Evolutionary conservation across 352 stramenopile species (phyloP), one percentile per base, ranked within the genome.

Genomic region (Globisporangium camurandrum): DNA sequence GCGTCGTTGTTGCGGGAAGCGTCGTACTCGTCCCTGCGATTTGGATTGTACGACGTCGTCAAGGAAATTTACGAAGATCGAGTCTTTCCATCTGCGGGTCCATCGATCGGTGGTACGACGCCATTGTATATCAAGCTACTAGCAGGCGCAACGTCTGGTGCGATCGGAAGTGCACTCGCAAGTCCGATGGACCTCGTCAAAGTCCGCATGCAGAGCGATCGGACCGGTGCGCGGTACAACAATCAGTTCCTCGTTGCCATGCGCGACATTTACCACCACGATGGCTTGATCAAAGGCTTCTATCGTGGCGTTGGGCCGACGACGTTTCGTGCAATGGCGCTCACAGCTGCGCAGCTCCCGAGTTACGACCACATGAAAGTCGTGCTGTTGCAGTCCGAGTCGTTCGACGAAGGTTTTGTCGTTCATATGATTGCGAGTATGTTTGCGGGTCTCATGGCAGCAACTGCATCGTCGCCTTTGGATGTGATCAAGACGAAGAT

Each of bases 401-500:
- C 61, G 36, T 57, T 80, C 4, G 56, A 84, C n/a, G 82, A 89
- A 59, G 72, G 67, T 8, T 56, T 86, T 12, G 43, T 59, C 9
- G 64, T 86, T 2, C 79, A 91, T 61, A 75, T 87, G 48, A 71
- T 82, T 26, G 69, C 61, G 36, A 86, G 75, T 44, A 84, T 86
- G 64, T 72, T 88, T 33, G 82, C 82, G 3, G 82, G 82, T 5
- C 75, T 93, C 27, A 72, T 77, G 41, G 71, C 77, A 0, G 79
- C 75, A 3, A 84, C 71, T 12, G 66, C 72, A 17, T 89, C 82
- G 23, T 86, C 78, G 7, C 82, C 82, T 12, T 51, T 88, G 19
- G 82, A 93, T 62, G 79, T 87, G 23, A 75, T 90, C 64, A 93
- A 93, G 72, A 90, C 75, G 20, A 81, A 88, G 57, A 84, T 93